These are phyloP conservation scores for Macrocybe gigantea DNA, from an alignment of 768 basidiomycete species.

Conservation along the genomic window DNA sequence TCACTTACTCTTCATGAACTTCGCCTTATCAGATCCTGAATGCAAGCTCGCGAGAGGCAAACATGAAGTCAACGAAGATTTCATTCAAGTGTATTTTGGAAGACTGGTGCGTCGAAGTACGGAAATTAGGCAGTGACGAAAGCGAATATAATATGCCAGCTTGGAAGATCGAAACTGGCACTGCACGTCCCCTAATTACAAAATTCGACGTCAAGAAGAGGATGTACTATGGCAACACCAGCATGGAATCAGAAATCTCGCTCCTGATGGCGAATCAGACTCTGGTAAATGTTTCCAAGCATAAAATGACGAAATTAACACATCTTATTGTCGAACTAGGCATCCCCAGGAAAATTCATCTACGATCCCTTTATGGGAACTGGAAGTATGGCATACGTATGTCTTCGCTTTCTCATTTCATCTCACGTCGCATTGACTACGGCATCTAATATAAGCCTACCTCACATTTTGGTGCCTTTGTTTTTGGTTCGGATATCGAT, in stretches of 20 bases:
- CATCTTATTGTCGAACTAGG: constrained; percentile 33
- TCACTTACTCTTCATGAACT: background rate
- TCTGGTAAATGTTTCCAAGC: constrained; percentile 39
- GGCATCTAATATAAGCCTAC: constrained; percentile 48
- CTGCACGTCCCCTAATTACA: constrained; percentile 60
- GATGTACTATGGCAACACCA: constrained; percentile 89
- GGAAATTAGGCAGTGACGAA: background rate
- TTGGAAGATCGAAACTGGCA: constrained; percentile 49
- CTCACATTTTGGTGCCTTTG: constrained; percentile 81
- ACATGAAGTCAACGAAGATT: constrained; percentile 61
- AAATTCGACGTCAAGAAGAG: constrained; percentile 88
- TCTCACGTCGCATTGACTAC: background rate
- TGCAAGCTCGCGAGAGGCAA: constrained; percentile 33
- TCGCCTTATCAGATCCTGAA: too few species aligned
- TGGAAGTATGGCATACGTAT: constrained; percentile 85
- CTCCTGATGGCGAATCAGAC: constrained; percentile 97
- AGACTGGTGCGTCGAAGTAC: constrained; percentile 61
- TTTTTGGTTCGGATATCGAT: constrained; percentile 94
- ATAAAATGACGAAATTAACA: background rate
- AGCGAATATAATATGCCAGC: background rate
- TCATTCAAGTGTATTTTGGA: constrained; percentile 74
- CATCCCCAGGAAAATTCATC: constrained; percentile 81
- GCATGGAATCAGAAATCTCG: constrained; percentile 96
- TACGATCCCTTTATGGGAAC: constrained; percentile 97
- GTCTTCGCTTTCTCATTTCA: constrained; percentile 11